Evolutionary conservation across 108 stramenopile species (phyloP).

Genomic region (Aureococcus anophagefferens): DNA sequence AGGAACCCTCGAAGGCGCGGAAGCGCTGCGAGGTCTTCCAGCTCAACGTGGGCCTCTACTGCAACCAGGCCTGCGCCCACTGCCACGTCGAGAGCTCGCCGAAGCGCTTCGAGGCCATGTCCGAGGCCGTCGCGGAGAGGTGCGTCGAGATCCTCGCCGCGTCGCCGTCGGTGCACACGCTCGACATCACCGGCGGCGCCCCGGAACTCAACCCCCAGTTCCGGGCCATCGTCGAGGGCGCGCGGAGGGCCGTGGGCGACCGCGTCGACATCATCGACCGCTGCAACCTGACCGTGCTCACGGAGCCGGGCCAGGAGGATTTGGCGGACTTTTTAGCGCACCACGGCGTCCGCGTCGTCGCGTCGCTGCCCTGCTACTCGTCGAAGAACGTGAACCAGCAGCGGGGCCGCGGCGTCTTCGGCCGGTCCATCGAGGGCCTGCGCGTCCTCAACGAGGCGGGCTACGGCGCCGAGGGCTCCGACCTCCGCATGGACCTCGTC

Average conservation of each 20-base stretch:
- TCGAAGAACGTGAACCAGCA: slow-evolving; percentile 85
- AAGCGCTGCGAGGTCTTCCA: slow-evolving; percentile 58
- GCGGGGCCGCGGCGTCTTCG: slow-evolving; percentile 86
- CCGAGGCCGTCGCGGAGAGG: slow-evolving; percentile 67
- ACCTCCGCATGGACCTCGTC: slow-evolving; percentile 73
- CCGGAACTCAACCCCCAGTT: slow-evolving; percentile 85
- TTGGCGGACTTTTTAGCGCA: slow-evolving; percentile 80
- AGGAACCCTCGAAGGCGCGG: slow-evolving; percentile 6
- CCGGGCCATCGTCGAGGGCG: slow-evolving; percentile 73
- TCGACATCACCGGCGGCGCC: slow-evolving; percentile 93
- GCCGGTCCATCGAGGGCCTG: slow-evolving; percentile 75
- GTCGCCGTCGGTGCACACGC: slow-evolving; percentile 66
- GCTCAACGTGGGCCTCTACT: slow-evolving; percentile 93
- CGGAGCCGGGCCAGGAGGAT: slow-evolving; percentile 87
- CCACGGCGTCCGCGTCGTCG: slow-evolving; percentile 70
- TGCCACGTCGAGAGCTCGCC: slow-evolving; percentile 93
- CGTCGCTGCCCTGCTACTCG: slow-evolving; percentile 83
- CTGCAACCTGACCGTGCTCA: slow-evolving; percentile 88
- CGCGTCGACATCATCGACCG: slow-evolving; percentile 84
- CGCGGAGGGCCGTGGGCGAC: slow-evolving; percentile 32
- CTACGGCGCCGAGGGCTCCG: slow-evolving; percentile 47
- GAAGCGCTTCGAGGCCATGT: slow-evolving; percentile 65
- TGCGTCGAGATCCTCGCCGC: slow-evolving; percentile 66
- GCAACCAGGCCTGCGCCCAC: slow-evolving; percentile 87
- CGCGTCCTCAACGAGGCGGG: slow-evolving; percentile 80